These are phyloP conservation scores for Pseudonitzschia pungens DNA, from an alignment of 108 stramenopile species.

Conservation along the genomic window DNA sequence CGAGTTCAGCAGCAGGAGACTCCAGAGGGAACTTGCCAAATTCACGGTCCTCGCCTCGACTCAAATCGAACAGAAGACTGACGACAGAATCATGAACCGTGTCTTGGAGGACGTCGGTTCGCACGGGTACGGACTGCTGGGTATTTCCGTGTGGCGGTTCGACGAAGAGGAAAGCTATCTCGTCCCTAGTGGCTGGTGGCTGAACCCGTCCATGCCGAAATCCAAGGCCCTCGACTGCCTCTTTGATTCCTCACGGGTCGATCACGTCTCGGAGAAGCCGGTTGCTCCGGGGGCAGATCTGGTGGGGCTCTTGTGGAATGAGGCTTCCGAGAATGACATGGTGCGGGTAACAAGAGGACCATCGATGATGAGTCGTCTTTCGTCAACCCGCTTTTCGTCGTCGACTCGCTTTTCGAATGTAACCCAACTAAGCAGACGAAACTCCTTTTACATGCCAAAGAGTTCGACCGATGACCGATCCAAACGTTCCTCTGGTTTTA, in stretches of 20 bases:
- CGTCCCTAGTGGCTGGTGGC: slow-evolving; percentile 24
- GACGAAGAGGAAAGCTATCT: slow-evolving; percentile 10
- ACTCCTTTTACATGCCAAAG: too few relatives aligned
- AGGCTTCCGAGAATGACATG: slow-evolving; percentile 6
- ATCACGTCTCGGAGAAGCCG: slow-evolving; percentile 24
- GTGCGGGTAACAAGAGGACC: neutral
- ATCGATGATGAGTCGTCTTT: too few relatives aligned
- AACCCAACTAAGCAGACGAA: too few relatives aligned
- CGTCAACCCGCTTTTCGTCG: too few relatives aligned
- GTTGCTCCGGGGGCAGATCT: slow-evolving; percentile 40
- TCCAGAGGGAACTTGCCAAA: neutral
- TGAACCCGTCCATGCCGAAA: neutral
- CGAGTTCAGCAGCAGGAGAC: neutral
- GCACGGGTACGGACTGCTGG: slow-evolving; percentile 9
- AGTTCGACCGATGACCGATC: too few relatives aligned
- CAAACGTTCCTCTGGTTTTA: too few relatives aligned
- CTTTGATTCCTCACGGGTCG: slow-evolving; percentile 17
- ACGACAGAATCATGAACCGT: slow-evolving; percentile 2
- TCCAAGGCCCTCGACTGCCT: slow-evolving; percentile 14
- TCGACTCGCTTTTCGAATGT: too few relatives aligned
- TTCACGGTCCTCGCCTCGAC: neutral
- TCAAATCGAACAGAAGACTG: neutral
- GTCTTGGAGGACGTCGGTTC: slow-evolving; percentile 3
- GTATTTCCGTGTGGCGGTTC: slow-evolving; percentile 24
- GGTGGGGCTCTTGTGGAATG: slow-evolving; percentile 42